Evolutionary conservation across 164 flowering plant genomes (phyloP), one percentile per base, ranked within the genome.

Genomic region (Annona cherimola): DNA sequence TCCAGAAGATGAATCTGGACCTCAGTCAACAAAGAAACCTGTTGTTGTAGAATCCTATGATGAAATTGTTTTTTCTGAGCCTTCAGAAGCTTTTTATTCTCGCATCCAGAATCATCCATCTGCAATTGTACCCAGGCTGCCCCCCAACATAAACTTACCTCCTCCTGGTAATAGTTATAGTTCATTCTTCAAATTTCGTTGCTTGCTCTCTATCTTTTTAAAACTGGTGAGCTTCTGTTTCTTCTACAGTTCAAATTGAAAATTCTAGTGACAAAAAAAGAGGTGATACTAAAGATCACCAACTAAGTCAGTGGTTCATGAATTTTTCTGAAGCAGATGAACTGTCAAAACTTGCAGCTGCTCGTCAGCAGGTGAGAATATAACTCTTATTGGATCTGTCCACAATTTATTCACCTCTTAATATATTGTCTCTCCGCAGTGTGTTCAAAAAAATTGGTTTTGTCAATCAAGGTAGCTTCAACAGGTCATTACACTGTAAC

Each of bases 241-340:
- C 12, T 70, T 75, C 45, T 74, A 72, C 69, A 84, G 92, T 70
- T 60, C 61, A 78, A 41, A 57, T 75, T 74, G 90, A 88, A 8
- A 74, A 69, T 72, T 45, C 59, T 44, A 74, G 79, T 70, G 87
- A 83, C 44, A 80, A 64, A 82, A 86, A 80, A 80, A 84, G 83
- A 80, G 87, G 90, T 35, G 90, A 87, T 61, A 86, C 90, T 62
- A 90, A 89, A 77, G 93, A 88, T 67, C 86, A 87, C 72, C 80
- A 83, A 1, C 78, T 84, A 41, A 79, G 74, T 73, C 96, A 84
- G 72, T 94, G 97, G 97, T 91, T 87, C 81, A 69, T 69, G 73
- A 90, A 86, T 81, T 94, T 91, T 80, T 91, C 97, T 1, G 96
- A 91, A 85, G 94, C 96, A 35, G 98, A 91, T 74, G 97, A 92